These are phyloP conservation scores for Picea mariana DNA, from an alignment of 83 land plant genomes.

Conservation along the genomic window DNA sequence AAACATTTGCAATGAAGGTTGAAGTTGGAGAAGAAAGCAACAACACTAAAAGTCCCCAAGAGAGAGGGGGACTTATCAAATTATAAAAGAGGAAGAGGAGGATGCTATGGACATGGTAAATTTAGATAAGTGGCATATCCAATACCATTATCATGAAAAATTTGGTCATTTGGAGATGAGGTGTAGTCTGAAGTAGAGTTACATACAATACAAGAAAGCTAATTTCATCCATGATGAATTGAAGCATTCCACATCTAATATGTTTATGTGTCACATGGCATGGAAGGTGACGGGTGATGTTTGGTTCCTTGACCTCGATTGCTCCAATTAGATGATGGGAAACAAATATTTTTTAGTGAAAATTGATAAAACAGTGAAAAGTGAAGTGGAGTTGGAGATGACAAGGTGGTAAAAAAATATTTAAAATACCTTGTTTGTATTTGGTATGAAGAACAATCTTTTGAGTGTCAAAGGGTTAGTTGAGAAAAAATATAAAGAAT, in stretches of 20 bases:
- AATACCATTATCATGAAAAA: neutral
- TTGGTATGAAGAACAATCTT: neutral
- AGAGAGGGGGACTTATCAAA: neutral
- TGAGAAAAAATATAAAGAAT: neutral
- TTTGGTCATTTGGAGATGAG: neutral
- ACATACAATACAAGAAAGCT: neutral
- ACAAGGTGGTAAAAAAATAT: neutral
- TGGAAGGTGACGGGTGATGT: neutral
- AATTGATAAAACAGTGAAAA: too few species aligned
- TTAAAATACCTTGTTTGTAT: neutral
- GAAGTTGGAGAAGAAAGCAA: neutral
- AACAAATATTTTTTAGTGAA: neutral
- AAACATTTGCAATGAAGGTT: neutral
- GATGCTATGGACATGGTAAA: neutral
- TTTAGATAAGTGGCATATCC: neutral
- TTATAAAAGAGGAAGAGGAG: neutral
- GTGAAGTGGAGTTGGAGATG: neutral
- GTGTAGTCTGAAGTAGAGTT: too few species aligned
- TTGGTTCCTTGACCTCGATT: neutral
- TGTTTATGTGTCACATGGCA: neutral
- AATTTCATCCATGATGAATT: neutral
- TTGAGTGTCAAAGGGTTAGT: neutral
- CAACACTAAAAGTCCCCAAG: neutral
- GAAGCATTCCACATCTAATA: neutral
- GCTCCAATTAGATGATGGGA: neutral